Conservation (phyloP, 495 filamentous ascomycete genomes). For the Ramalina peruviana region DNA sequence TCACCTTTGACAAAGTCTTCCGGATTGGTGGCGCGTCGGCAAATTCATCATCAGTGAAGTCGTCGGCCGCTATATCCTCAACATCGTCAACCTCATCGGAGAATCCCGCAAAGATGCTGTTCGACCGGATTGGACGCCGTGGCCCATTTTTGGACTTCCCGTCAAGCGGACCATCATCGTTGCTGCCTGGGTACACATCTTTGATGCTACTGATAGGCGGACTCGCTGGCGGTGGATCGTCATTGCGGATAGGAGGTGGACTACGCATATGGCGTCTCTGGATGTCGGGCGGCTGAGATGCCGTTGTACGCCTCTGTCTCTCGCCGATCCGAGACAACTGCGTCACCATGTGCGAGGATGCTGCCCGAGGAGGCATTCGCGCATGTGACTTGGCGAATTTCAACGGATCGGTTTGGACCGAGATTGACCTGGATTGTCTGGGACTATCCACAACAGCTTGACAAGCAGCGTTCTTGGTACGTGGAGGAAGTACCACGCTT, state of each 20-base stretch:
- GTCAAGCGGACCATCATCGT: slow-evolving; percentile 68
- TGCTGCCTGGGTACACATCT: slow-evolving; percentile 67
- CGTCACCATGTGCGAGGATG: slow-evolving; percentile 54
- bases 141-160: slow-evolving; percentile 40
- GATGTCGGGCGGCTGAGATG: slow-evolving; percentile 4
- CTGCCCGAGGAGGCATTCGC: slow-evolving; percentile 61
- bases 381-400: slow-evolving; percentile 58
- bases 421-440: slow-evolving; percentile 31
- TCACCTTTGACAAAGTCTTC: slow-evolving; percentile 20
- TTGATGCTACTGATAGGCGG: slow-evolving; percentile 12
- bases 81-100: slow-evolving; percentile 45
- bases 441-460: slow-evolving; percentile 33
- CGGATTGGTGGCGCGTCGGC: slow-evolving; percentile 51
- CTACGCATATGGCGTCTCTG: slow-evolving; percentile 1
- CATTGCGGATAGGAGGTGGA: slow-evolving; percentile 2
- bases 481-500: slow-evolving; percentile 47
- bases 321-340: slow-evolving; percentile 38
- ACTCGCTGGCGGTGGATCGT: background rate
- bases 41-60: slow-evolving; percentile 44
- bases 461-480: slow-evolving; percentile 45
- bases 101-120: slow-evolving; percentile 78
- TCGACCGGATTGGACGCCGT: slow-evolving; percentile 57
- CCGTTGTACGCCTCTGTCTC: slow-evolving; percentile 12
- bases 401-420: slow-evolving; percentile 83
- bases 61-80: slow-evolving; percentile 23